Evolutionary conservation across 2,329 filamentous ascomycete genomes (phyloP), one percentile per base, ranked within the genome.

Genomic region (Botrytis hyacinthi): DNA sequence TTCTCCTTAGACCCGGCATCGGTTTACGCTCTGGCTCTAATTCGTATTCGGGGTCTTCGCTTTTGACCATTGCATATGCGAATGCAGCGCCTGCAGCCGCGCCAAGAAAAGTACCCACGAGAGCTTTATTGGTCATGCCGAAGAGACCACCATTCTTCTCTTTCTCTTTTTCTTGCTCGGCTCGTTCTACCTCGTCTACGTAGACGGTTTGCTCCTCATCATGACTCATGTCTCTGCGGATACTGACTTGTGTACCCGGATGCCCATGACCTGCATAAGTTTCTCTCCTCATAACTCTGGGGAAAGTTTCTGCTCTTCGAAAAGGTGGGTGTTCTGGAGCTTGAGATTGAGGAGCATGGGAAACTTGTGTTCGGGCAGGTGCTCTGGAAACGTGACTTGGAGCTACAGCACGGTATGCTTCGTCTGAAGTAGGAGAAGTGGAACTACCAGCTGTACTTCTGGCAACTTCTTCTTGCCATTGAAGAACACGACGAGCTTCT

Each of bases 71-170:
- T 35, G 89, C 90, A 82, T 96, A 97, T 16, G 93, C 91, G 59
- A 93, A 85, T 16, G 91, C 92, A 51, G 91, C 92, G 57, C 92
- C 92, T 29, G 93, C 93, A 26, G 93, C 93, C 46, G 92, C 93
- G 61, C 93, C 93, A 67, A 97, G 86, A 18, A 97, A 85, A 12
- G 92, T 92, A 12, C 93, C 92, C 63, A 96, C 86, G 60, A 95
- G 86, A 32, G 89, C 88, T 77, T 90, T 90, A 59, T 89, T 86
- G 68, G 85, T 86, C 57, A 88, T 83, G 7, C 87, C 77, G n/a
- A 71, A 65, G 16, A 62, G 37, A 1, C 73, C 70, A 67, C 59
- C 70, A 42, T 62, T 73, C 20, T 69, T 70, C 62, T 67, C 40
- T 7, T 70, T 62, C 12, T 66, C 71, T 16, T 73, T 74, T 42